A percentile compares a stretch with the other conserved stretches of the same genome.
These are phyloP conservation scores for Volvox carteri DNA, from an alignment of 163 green algal species.

Conservation along the genomic window DNA sequence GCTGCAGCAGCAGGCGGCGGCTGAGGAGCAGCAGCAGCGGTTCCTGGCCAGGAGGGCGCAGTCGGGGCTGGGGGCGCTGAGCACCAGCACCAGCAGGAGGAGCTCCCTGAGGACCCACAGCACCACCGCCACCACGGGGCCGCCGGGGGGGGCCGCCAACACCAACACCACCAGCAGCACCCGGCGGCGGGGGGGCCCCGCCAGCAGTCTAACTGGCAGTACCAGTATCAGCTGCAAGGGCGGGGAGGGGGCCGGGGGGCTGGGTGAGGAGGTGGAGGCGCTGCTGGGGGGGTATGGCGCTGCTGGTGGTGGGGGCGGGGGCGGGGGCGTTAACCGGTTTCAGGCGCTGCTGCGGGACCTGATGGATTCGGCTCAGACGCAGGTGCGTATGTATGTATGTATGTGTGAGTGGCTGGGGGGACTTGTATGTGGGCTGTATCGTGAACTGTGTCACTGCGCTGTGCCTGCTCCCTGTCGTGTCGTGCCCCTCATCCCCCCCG, in stretches of 20 bases:
- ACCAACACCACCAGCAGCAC: too few relatives aligned
- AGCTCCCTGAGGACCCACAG: neutral
- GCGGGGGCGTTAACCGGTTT: neutral
- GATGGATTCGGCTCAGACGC: neutral
- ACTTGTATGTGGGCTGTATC: neutral
- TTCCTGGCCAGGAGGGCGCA: too few relatives aligned
- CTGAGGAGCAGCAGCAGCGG: neutral
- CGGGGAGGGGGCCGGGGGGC: neutral
- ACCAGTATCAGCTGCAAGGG: neutral
- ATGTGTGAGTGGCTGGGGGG: too few relatives aligned
- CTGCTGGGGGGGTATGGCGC: too few relatives aligned
- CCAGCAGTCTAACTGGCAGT: neutral
- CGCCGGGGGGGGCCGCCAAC: too few relatives aligned
- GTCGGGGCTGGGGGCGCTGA: too few relatives aligned
- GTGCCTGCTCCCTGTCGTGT: neutral
- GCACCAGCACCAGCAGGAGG: neutral
- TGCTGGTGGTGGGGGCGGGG: too few relatives aligned
- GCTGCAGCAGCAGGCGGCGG: neutral
- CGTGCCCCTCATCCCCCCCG: neutral
- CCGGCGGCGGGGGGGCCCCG: too few relatives aligned
- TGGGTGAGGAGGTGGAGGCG: conserved; percentile 5
- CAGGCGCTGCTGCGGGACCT: conserved; percentile 16
- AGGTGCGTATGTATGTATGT: too few relatives aligned
- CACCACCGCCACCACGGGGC: neutral
- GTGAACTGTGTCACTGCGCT: neutral